phyloP scores from a whole-genome alignment of 2,329 filamentous ascomycete genomes.

The Diaporthe batatas region DNA sequence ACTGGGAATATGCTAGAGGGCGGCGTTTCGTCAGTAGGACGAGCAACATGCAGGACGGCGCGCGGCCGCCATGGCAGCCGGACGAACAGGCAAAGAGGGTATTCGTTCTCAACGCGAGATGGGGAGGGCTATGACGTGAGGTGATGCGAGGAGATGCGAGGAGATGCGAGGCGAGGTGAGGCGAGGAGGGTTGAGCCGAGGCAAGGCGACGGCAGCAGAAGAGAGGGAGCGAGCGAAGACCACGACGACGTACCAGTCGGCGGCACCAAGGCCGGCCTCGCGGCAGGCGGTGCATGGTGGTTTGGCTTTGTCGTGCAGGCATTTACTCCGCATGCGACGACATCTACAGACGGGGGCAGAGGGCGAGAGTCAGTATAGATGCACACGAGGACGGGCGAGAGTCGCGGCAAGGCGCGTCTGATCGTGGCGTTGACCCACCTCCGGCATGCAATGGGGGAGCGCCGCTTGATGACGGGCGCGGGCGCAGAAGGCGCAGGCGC shows the following conservation, averaged over 20 bases:
- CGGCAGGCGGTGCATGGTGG: constrained; percentile 66
- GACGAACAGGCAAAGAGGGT: constrained; percentile 11
- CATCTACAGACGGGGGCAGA: constrained; percentile 54
- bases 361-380: constrained; percentile 32
- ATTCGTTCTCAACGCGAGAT: not conserved
- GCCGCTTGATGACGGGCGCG: constrained; percentile 57
- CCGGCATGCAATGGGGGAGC: constrained; percentile 66
- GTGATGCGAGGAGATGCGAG: too few relatives aligned
- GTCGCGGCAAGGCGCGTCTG: constrained; percentile 16
- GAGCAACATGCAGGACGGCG: not conserved
- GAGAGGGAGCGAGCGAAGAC: not conserved
- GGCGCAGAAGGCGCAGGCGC: constrained; percentile 29
- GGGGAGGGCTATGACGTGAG: not conserved
- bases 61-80: not conserved
- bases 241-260: constrained; percentile 62
- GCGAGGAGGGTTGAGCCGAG: too few relatives aligned
- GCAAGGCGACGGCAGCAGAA: constrained; percentile 11
- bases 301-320: constrained; percentile 61
- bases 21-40: constrained; percentile 23
- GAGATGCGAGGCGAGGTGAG: too few relatives aligned
- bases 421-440: constrained; percentile 55
- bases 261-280: constrained; percentile 61
- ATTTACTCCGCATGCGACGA: constrained; percentile 69
- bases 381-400: constrained; percentile 27
- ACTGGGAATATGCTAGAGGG: constrained; percentile 62